Base-by-base conservation (phyloP, 495 filamentous ascomycete species). In the Schizothecium vesticola region DNA sequence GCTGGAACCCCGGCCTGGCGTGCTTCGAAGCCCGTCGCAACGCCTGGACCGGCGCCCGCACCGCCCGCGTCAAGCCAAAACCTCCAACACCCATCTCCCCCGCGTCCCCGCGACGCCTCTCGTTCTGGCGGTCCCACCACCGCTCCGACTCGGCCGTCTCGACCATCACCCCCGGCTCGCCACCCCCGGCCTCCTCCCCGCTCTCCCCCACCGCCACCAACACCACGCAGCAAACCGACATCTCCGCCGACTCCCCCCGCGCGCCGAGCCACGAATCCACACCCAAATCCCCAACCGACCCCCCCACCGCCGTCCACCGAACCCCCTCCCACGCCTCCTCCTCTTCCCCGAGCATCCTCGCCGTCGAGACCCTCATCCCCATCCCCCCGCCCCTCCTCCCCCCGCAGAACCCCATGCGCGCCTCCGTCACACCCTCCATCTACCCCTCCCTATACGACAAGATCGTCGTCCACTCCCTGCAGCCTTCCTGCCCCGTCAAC, bases 381-480 rank as follows among this genome's bases (percentile, higher is more conserved):
- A 76, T 91, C 64, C 83, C 87, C 0, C 83, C 86, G 2, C 89
- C 91, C 0, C 81, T 93, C 11, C 83, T 96, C 26, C 86, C 92
- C 16, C 73, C 84, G 2, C 75, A 86, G 10, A 90, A 91, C 67
- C 86, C 88, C 2, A 87, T 96, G 79, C 89, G 92, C 63, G 84
- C 87, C 23, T 86, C 88, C 21, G 92, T 97, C 67, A 88, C 81
- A 7, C 86, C 90, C 0, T 75, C 84, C 57, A 86, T 88, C 63
- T 96, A 97, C 80, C 82, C 87, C 3, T 89, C 89, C 12, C 92
- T 99, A 65, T 98, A 97, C 81, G 88, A 87, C 73, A 96, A 97
- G 75, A 88, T 96, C 63, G 85, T 97, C 51, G 72, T 92, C 5
- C 88, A 95, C 71, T 84, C 84, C 21, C 84, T 92, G 67, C 89